Conservation (phyloP, 192 early-diverging fungal genomes). For the Phlyctochytrium planicorne region DNA sequence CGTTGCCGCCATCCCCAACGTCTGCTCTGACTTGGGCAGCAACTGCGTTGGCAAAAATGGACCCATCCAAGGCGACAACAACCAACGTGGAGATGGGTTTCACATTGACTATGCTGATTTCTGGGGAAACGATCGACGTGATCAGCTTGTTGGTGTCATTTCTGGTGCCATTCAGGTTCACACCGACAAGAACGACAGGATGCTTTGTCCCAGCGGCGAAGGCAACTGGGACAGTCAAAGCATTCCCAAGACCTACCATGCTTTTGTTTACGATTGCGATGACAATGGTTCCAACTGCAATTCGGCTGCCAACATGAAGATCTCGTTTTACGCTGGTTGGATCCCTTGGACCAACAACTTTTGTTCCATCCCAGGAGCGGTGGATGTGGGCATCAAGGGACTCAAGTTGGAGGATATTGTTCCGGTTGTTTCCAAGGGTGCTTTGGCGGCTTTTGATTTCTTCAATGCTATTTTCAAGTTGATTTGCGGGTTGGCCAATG, state of each 20-base stretch:
- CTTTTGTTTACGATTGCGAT: slow-evolving; percentile 1
- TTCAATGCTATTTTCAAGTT: not conserved
- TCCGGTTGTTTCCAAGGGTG: not conserved
- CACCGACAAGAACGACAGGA: not conserved
- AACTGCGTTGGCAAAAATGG: not conserved
- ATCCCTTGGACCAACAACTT: not conserved
- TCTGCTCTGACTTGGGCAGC: not conserved
- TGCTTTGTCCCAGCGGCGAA: not conserved
- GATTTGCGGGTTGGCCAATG: not conserved
- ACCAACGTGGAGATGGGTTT: not conserved
- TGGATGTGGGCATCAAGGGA: not conserved
- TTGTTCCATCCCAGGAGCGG: not conserved
- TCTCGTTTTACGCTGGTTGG: not conserved
- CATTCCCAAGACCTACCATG: not conserved
- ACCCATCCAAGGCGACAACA: not conserved
- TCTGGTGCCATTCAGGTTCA: not conserved
- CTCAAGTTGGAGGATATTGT: not conserved
- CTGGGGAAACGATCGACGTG: not conserved
- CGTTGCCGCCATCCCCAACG: not conserved
- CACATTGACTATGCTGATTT: not conserved
- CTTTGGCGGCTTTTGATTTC: not conserved
- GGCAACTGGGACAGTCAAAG: not conserved
- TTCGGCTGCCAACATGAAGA: not conserved
- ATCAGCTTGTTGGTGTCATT: not conserved
- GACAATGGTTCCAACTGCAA: not conserved